Base-by-base conservation (phyloP, 352 stramenopile genomes). In the Phytophthora tentaculata region DNA sequence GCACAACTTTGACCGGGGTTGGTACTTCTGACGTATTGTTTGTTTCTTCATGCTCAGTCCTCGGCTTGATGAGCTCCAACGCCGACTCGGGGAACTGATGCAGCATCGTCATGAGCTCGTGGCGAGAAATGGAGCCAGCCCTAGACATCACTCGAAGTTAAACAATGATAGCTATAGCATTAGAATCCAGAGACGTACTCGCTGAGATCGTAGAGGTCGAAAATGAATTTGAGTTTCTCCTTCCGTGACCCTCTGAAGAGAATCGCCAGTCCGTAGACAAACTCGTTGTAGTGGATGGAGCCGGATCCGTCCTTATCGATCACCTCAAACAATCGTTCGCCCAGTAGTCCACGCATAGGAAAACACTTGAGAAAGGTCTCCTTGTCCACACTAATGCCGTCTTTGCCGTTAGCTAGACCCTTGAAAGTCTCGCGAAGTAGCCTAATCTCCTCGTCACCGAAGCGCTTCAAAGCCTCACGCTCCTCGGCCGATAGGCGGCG, bases 291-390 rank as follows among this genome's bases (percentile, higher is more conserved):
- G 62, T 89, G 77, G 45, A 98, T 93, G 16, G 76, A 83, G 20
- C 91, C 92, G 1, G 88, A 96, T 19, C 82, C 80, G 64, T 97
- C 92, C 64, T 91, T 92, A 73, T 98, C 93, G 55, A 98, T 96
- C 17, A 97, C 88, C 20, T 94, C 85, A 65, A 98, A 98, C 50
- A 98, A 71, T 8, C 92, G 86, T 64, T 98, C 93, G 13, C 93
- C 92, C 14, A 98, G 78, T 0, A 98, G 70, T 8, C 94, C 93
- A 20, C 90, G 91, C 64, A 98, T 81, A 0, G 91, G 89, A 54
- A 98, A 98, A 56, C 93, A 97, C 73, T 97, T 97, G 68, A 98
- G 85, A 71, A 98, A 98, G 0, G 91, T 98, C 41, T 97, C 89
- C 51, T 98, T 98, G 71, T 98, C 92, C 13, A 98, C 84, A 2